phyloP scores from a whole-genome alignment of 2,329 filamentous ascomycete species.

The Penicillium sumatraense region DNA sequence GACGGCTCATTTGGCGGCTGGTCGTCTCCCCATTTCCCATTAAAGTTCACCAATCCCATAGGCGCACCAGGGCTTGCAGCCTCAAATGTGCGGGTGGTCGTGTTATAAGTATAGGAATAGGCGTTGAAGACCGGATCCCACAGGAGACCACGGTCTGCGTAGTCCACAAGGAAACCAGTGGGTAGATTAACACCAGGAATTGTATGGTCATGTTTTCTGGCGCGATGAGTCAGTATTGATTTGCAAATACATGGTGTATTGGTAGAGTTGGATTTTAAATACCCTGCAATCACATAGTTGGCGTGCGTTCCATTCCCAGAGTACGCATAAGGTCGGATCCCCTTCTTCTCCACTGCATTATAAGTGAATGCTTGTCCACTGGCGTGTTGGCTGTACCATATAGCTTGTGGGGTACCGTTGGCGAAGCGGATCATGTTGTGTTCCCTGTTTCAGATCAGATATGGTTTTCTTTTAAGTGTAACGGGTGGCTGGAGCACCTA shows the following conservation, averaged over 20 bases:
- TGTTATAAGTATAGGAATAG: slow-evolving; percentile 61
- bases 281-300: slow-evolving; percentile 63
- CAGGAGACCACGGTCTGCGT: slow-evolving; percentile 57
- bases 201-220: slow-evolving; percentile 63
- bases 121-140: slow-evolving; percentile 65
- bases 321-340: slow-evolving; percentile 61
- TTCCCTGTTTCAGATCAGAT: slow-evolving; percentile 52
- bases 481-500: slow-evolving; percentile 28
- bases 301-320: slow-evolving; percentile 67
- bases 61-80: slow-evolving; percentile 54
- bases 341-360: slow-evolving; percentile 57
- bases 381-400: slow-evolving; percentile 69
- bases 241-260: no score
- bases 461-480: not conserved
- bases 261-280: no score
- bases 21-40: slow-evolving; percentile 66
- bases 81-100: slow-evolving; percentile 47
- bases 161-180: slow-evolving; percentile 57
- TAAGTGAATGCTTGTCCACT: slow-evolving; percentile 68
- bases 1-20: slow-evolving; percentile 58
- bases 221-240: not conserved
- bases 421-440: slow-evolving; percentile 70
- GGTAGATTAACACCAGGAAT: slow-evolving; percentile 66
- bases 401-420: slow-evolving; percentile 56
- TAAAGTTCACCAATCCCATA: slow-evolving; percentile 60